Base-by-base conservation (phyloP, 306 rosid genomes). In the Cicer chorassanicum region DNA sequence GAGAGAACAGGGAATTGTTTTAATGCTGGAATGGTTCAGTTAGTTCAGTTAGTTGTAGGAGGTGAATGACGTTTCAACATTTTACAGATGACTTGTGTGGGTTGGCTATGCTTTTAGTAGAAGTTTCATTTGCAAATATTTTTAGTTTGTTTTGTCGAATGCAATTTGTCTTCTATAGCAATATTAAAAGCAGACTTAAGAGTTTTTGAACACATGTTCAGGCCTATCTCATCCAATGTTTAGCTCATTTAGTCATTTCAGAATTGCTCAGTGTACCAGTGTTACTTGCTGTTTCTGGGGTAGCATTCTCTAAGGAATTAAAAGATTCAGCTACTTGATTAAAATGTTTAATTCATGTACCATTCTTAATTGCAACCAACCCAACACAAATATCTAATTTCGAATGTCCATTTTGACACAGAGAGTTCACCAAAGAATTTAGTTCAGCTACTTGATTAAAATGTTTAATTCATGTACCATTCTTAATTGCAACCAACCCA, bases 51-150 rank as follows among this genome's bases (percentile, higher is more conserved):
- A 15, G 18, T 53, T 63, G 61, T 54, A 53, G 51, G 14, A 63
- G 53, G 56, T 70, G 24, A 4, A 43, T 53, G 19, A 29, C 53
- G 11, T 78, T 62, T 18, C 18, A 63, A 67, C 61, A 5, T 72
- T 44, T 54, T 59, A 38, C 48, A 8, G 8, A 14, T 71, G 38
- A 42, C 19, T 34, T 29, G 36, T 49, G 18, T 34, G 40, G 41
- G 13, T 12, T 73, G 40, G 57, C 51, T 38, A 41, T 54, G 39
- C 50, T 36, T 6, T 40, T 34, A 46, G 9, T n/a, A 40, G 8
- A 61, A 57, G 29, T 29, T 29, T 2, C 36, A 29, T 29, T 74
- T 74, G 46, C 38, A 64, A 19, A 6, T 45, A 41, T 65, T 21
- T 61, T 40, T 41, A 8, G 29, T n/a, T 73, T 57, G 41, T 24